These are phyloP conservation scores for Arabidopsis lyrata DNA, from an alignment of 441 rosid genomes.

Conservation along the genomic window DNA sequence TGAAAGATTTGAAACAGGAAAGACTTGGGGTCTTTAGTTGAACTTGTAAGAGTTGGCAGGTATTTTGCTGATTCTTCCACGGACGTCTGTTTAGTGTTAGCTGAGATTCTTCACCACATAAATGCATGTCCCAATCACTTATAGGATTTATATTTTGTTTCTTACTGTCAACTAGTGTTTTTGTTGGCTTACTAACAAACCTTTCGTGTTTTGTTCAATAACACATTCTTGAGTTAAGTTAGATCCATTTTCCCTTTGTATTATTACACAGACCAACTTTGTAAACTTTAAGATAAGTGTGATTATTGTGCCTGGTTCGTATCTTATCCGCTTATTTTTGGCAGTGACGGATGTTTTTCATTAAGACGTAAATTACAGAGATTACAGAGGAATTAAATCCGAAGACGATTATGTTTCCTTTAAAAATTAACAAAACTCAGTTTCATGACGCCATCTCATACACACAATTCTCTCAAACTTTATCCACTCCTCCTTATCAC, in stretches of 20 bases:
- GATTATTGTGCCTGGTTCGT: neutral
- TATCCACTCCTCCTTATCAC: constrained; percentile 28
- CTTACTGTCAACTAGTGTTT: neutral
- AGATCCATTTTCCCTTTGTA: neutral
- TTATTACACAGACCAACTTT: neutral
- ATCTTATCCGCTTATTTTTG: neutral
- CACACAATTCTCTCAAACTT: neutral
- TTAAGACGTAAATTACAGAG: neutral
- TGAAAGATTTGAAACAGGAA: neutral
- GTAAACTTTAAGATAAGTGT: neutral
- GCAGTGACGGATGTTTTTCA: neutral
- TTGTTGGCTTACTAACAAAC: neutral
- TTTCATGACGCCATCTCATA: constrained; percentile 3
- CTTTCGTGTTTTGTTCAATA: neutral
- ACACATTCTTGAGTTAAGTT: neutral
- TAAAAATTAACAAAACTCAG: neutral
- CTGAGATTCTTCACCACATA: neutral
- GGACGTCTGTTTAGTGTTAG: neutral
- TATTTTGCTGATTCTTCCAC: neutral
- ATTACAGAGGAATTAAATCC: neutral
- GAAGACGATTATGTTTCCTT: neutral
- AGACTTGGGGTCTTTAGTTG: neutral
- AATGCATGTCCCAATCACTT: neutral
- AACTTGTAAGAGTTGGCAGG: neutral
- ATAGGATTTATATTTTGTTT: neutral